Percentiles rank a stretch among this genome's conserved stretches.
Conservation (phyloP, 2,329 filamentous ascomycete species). For the Aspergillus piperis region DNA sequence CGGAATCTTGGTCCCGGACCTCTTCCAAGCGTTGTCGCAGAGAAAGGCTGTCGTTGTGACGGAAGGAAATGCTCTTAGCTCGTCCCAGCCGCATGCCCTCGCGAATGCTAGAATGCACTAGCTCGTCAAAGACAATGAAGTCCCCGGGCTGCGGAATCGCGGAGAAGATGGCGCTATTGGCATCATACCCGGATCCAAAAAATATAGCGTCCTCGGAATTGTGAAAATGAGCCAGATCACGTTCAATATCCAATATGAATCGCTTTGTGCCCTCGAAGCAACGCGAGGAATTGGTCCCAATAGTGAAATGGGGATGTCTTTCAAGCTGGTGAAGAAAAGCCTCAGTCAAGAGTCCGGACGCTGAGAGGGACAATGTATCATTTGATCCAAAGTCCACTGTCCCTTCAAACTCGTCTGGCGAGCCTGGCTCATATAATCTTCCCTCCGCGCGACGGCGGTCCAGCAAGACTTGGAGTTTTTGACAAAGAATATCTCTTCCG, state of each 20-base stretch:
- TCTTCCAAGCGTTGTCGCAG: conserved; percentile 3
- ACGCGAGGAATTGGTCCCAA: conserved; percentile 16
- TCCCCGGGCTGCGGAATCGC: conserved; percentile 56
- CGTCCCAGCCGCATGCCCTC: conserved; percentile 66
- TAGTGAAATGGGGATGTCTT: conserved; percentile 15
- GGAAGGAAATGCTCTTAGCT: conserved; percentile 39
- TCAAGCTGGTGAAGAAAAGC: conserved; percentile 15
- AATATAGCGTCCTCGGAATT: conserved; percentile 53
- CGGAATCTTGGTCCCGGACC: neutral
- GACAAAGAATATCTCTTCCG: conserved; percentile 9
- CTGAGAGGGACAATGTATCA: conserved; percentile 18
- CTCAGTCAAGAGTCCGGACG: conserved; percentile 10
- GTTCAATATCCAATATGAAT: conserved; percentile 43
- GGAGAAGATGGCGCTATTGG: conserved; percentile 57
- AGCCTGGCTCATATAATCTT: conserved; percentile 10
- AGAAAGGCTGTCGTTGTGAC: conserved; percentile 13
- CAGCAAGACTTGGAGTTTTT: conserved; percentile 9
- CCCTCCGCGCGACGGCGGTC: conserved; percentile 12
- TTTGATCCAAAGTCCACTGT: conserved; percentile 21
- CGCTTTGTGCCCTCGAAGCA: conserved; percentile 14
- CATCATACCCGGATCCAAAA: conserved; percentile 60
- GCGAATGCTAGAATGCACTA: conserved; percentile 70
- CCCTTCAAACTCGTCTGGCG: conserved; percentile 3
- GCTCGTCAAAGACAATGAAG: conserved; percentile 63
- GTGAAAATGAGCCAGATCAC: conserved; percentile 56